Evolutionary conservation across 768 basidiomycete species (phyloP).

Genomic region (Cantharellus cinnabarinus): DNA sequence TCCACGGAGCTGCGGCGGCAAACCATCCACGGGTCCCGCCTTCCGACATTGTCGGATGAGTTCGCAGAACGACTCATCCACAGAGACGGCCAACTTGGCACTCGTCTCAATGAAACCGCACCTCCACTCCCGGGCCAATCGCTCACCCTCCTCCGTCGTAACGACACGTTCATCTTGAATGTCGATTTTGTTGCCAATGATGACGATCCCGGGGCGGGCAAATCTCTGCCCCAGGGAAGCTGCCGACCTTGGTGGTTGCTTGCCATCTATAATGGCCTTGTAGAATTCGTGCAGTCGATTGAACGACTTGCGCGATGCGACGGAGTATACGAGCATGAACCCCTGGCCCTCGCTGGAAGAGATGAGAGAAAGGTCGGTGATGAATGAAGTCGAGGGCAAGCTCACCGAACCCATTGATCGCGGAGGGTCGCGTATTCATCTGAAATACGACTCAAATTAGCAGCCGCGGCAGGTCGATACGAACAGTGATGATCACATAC

Average conservation of each 20-base stretch:
- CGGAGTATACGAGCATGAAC: slow-evolving; percentile 94
- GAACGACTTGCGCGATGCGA: slow-evolving; percentile 82
- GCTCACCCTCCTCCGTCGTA: slow-evolving; percentile 69
- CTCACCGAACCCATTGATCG: slow-evolving; percentile 92
- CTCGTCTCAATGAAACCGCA: slow-evolving; percentile 93
- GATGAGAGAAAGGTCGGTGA: slow-evolving; percentile 4
- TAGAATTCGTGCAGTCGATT: slow-evolving; percentile 79
- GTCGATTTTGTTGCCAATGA: slow-evolving; percentile 94
- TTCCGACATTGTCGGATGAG: slow-evolving; percentile 35
- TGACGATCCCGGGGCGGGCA: slow-evolving; percentile 61
- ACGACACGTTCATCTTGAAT: slow-evolving; percentile 83
- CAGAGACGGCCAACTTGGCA: slow-evolving; percentile 87
- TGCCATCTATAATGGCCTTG: slow-evolving; percentile 77
- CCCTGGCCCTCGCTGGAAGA: slow-evolving; percentile 74
- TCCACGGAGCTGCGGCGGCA: too few relatives aligned
- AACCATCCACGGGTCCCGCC: too few relatives aligned
- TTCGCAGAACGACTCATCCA: slow-evolving; percentile 74
- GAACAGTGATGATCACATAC: slow-evolving; percentile 20
- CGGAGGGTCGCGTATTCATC: slow-evolving; percentile 95
- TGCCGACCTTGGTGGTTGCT: slow-evolving; percentile 9
- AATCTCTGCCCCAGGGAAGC: too few relatives aligned
- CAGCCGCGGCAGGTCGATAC: background rate
- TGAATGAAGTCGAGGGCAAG: background rate
- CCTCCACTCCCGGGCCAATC: slow-evolving; percentile 62
- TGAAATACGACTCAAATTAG: slow-evolving; percentile 17